Conservation (phyloP, 2,329 filamentous ascomycete genomes). For the Penicillium crustosum region DNA sequence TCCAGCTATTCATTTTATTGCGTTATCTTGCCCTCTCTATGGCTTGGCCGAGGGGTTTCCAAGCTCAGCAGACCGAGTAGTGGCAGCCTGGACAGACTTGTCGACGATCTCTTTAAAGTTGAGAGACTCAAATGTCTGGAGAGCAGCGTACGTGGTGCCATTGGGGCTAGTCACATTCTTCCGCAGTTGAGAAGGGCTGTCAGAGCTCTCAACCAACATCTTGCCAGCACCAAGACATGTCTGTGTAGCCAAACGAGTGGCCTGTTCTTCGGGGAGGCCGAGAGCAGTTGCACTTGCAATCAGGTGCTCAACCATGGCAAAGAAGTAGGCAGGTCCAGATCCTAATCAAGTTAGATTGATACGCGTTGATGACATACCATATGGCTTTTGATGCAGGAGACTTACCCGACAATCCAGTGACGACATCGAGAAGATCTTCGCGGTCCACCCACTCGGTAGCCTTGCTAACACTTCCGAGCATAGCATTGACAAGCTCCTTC, state of each 20-base stretch:
- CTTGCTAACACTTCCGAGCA: constrained; percentile 35
- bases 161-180: constrained; percentile 41
- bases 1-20: not conserved
- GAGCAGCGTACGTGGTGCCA: constrained; percentile 35
- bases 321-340: constrained; percentile 40
- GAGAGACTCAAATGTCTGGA: constrained; percentile 33
- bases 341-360: constrained; percentile 20
- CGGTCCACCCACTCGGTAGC: constrained; percentile 38
- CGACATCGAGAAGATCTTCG: constrained; percentile 37
- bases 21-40: not conserved
- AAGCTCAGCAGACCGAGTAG: constrained; percentile 32
- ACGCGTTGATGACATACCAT: not conserved
- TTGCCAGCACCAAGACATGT: constrained; percentile 39
- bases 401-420: constrained; percentile 38
- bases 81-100: constrained; percentile 36
- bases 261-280: constrained; percentile 35
- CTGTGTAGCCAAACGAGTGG: constrained; percentile 34
- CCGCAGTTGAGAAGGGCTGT: constrained; percentile 33
- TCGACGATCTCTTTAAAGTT: constrained; percentile 34
- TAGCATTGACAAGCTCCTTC: constrained; percentile 32
- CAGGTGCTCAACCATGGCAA: constrained; percentile 39
- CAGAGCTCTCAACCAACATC: constrained; percentile 35
- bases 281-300: constrained; percentile 35
- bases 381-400: not conserved
- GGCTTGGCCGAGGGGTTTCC: constrained; percentile 20